phyloP scores from a whole-genome alignment of 768 basidiomycete species.

The Wakefieldia striispora region DNA sequence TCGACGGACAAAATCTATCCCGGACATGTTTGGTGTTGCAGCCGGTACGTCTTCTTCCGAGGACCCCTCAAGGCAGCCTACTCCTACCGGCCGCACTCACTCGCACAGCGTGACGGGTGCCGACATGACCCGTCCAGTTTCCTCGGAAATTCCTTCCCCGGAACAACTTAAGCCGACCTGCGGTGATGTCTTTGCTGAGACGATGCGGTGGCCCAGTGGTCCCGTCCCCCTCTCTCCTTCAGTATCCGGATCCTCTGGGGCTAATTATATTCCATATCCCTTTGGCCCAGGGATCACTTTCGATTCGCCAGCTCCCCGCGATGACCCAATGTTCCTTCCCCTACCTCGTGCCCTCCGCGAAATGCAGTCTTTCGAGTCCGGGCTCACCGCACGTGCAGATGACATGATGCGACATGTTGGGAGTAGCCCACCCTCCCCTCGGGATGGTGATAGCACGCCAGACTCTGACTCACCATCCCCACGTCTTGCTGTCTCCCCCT shows the following conservation, averaged over 20 bases:
- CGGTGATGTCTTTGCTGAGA: slow-evolving; percentile 59
- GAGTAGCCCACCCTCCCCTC: slow-evolving; percentile 10
- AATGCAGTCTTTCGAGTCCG: slow-evolving; percentile 88
- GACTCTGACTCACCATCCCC: slow-evolving; percentile 12
- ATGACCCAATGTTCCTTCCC: slow-evolving; percentile 41
- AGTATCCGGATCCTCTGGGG: slow-evolving; percentile 18
- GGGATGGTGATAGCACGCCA: not conserved
- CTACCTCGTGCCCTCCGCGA: slow-evolving; percentile 63
- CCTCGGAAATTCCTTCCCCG: slow-evolving; percentile 20
- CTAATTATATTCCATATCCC: slow-evolving; percentile 44
- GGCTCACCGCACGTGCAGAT: slow-evolving; percentile 67
- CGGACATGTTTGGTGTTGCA: slow-evolving; percentile 44
- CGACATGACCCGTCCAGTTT: slow-evolving; percentile 49
- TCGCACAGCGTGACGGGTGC: slow-evolving; percentile 78
- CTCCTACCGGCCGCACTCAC: slow-evolving; percentile 56
- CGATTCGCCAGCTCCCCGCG: slow-evolving; percentile 52
- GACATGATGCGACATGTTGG: slow-evolving; percentile 26
- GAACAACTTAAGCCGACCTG: slow-evolving; percentile 28
- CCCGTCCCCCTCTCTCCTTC: slow-evolving; percentile 37
- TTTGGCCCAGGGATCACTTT: slow-evolving; percentile 66
- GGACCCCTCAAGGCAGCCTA: slow-evolving; percentile 30
- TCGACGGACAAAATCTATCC: slow-evolving; percentile 73
- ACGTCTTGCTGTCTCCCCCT: slow-evolving; percentile 25
- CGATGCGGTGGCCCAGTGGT: slow-evolving; percentile 57
- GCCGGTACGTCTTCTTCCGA: slow-evolving; percentile 29